Conservation (phyloP, 2,329 filamentous ascomycete genomes). For the Colletotrichum agaves region DNA sequence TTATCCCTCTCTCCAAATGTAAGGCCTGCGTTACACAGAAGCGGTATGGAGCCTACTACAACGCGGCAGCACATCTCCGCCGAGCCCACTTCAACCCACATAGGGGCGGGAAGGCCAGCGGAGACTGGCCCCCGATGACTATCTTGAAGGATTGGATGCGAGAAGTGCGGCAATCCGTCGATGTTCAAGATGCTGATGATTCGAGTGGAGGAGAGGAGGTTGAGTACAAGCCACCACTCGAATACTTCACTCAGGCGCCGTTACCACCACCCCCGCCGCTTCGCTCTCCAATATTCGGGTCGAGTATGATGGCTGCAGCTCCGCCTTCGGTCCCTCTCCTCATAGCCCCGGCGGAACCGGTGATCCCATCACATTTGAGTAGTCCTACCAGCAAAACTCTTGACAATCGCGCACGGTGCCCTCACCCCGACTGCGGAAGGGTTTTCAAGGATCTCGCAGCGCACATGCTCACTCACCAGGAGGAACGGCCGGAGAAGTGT, state of each 20-base stretch:
- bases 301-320: constrained; percentile 25
- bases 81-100: constrained; percentile 68
- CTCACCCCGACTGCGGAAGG: constrained; percentile 67
- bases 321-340: constrained; percentile 13
- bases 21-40: constrained; percentile 68
- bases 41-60: constrained; percentile 69
- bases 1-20: constrained; percentile 64
- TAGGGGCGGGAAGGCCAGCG: constrained; percentile 65
- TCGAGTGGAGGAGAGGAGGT: constrained; percentile 63
- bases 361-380: constrained; percentile 36
- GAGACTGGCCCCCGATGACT: constrained; percentile 68
- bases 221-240: constrained; percentile 30
- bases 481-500: constrained; percentile 94
- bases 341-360: constrained; percentile 20
- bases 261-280: constrained; percentile 24
- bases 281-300: constrained; percentile 25
- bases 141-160: constrained; percentile 70
- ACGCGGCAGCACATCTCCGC: constrained; percentile 67
- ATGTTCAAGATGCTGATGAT: constrained; percentile 57
- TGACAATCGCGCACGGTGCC: constrained; percentile 61
- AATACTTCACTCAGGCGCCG: constrained; percentile 29
- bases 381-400: constrained; percentile 47
- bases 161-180: constrained; percentile 63
- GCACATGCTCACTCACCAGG: constrained; percentile 96
- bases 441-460: constrained; percentile 77